Evolutionary conservation across 2,329 filamentous ascomycete genomes (phyloP).

Genomic region (Sclerotinia trifoliorum): DNA sequence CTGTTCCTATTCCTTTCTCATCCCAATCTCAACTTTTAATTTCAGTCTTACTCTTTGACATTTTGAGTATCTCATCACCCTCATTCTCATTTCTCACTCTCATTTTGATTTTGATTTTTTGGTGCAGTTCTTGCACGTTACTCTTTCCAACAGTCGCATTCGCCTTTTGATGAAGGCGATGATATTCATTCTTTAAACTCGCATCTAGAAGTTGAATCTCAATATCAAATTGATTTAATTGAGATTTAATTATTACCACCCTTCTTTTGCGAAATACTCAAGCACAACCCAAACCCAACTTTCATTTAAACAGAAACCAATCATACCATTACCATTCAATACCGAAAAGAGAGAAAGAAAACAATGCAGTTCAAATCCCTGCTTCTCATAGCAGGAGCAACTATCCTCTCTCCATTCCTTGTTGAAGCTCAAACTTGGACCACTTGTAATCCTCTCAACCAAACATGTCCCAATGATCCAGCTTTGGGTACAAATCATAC

Average conservation of each 20-base stretch:
- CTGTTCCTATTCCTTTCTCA: not conserved
- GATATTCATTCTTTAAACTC: constrained; percentile 5
- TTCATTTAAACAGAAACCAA: not conserved
- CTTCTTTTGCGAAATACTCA: not conserved
- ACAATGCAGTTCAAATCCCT: constrained; percentile 31
- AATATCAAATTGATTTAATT: not conserved
- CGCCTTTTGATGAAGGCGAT: not conserved
- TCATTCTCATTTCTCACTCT: not conserved
- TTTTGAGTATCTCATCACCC: constrained; percentile 2
- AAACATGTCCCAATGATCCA: constrained; percentile 66
- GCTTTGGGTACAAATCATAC: constrained; percentile 65
- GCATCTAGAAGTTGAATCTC: not conserved
- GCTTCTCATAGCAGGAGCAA: constrained; percentile 28
- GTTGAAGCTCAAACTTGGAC: constrained; percentile 72
- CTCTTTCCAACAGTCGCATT: constrained; percentile 8
- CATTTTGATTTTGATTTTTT: not conserved
- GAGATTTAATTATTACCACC: not conserved
- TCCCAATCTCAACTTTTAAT: not conserved
- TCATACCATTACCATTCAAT: constrained; percentile 1
- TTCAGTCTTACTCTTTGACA: not conserved
- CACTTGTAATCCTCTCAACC: constrained; percentile 72
- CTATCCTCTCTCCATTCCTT: constrained; percentile 41
- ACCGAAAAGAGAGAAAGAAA: not conserved
- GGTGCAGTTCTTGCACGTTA: constrained; percentile 14
- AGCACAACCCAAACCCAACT: not conserved